phyloP scores from a whole-genome alignment of 2,329 filamentous ascomycete species.

The Fusarium tupiense region DNA sequence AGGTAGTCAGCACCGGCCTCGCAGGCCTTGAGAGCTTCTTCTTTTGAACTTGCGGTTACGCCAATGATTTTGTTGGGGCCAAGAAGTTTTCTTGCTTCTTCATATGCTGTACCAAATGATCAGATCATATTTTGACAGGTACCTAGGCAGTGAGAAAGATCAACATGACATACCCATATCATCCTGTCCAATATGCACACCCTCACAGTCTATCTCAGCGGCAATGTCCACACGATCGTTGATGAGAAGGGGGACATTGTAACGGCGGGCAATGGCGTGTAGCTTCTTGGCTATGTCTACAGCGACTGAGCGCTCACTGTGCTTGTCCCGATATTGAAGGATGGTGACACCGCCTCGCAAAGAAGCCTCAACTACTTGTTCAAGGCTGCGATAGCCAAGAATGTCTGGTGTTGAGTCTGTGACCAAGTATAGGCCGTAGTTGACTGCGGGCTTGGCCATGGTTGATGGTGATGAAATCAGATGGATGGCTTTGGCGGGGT shows the following conservation, averaged over 20 bases:
- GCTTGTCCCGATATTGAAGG: conserved; percentile 93
- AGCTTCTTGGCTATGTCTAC: conserved; percentile 76
- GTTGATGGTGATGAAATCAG: background rate
- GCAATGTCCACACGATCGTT: conserved; percentile 95
- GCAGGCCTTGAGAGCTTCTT: conserved; percentile 78
- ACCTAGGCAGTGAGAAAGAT: background rate
- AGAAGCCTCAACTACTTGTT: conserved; percentile 77
- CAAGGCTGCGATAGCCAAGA: conserved; percentile 76
- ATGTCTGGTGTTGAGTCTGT: conserved; percentile 92
- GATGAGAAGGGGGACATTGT: conserved; percentile 83
- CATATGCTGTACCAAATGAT: conserved; percentile 34
- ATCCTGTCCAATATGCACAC: conserved; percentile 94
- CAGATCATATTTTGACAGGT: background rate
- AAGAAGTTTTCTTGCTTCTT: conserved; percentile 74
- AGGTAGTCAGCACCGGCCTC: conserved; percentile 86
- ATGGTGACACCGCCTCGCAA: conserved; percentile 83
- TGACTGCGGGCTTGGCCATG: conserved; percentile 53
- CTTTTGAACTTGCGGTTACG: conserved; percentile 79
- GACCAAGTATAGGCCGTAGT: conserved; percentile 89
- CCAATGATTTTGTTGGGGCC: conserved; percentile 85
- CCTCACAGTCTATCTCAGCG: conserved; percentile 84
- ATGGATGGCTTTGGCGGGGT: conserved; percentile 11
- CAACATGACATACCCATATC: conserved; percentile 74
- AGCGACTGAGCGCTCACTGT: conserved; percentile 75
- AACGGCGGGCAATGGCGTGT: conserved; percentile 73